Evolutionary conservation across 2,329 filamentous ascomycete genomes (phyloP).

Genomic region (Microsporum canis): DNA sequence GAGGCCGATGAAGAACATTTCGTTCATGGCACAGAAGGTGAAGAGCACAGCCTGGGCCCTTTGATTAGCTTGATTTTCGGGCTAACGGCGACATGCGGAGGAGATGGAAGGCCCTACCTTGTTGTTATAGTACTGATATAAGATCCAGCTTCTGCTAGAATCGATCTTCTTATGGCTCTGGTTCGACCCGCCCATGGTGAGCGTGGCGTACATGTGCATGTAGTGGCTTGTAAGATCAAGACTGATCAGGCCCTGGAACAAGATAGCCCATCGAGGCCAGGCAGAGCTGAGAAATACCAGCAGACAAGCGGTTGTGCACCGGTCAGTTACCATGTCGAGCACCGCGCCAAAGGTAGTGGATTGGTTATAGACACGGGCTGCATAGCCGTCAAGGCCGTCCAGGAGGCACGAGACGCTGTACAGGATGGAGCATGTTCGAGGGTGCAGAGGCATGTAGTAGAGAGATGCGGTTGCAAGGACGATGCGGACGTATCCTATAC

Average conservation of each 20-base stretch:
- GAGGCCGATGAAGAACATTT: slow-evolving; percentile 94
- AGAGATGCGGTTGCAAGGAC: slow-evolving; percentile 78
- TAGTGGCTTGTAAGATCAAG: slow-evolving; percentile 94
- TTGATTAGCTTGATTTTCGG: not conserved
- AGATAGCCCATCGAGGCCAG: slow-evolving; percentile 83
- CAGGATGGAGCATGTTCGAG: slow-evolving; percentile 74
- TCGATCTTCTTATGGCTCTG: slow-evolving; percentile 90
- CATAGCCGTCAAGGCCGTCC: slow-evolving; percentile 87
- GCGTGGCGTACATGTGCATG: slow-evolving; percentile 96
- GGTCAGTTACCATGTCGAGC: slow-evolving; percentile 97
- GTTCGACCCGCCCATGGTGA: slow-evolving; percentile 70
- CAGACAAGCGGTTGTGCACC: slow-evolving; percentile 89
- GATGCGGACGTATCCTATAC: slow-evolving; percentile 61
- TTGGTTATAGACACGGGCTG: slow-evolving; percentile 78
- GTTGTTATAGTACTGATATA: slow-evolving; percentile 96
- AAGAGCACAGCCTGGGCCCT: slow-evolving; percentile 68
- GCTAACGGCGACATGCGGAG: not conserved
- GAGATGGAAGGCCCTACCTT: slow-evolving; percentile 48
- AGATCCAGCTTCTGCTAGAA: slow-evolving; percentile 70
- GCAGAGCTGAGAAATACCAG: slow-evolving; percentile 90
- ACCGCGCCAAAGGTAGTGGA: slow-evolving; percentile 93
- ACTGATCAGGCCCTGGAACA: slow-evolving; percentile 89
- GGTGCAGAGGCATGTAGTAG: slow-evolving; percentile 98
- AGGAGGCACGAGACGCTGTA: slow-evolving; percentile 93
- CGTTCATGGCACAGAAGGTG: slow-evolving; percentile 78